phyloP scores from a whole-genome alignment of 2,329 filamentous ascomycete genomes.

The Diaporthe vexans region DNA sequence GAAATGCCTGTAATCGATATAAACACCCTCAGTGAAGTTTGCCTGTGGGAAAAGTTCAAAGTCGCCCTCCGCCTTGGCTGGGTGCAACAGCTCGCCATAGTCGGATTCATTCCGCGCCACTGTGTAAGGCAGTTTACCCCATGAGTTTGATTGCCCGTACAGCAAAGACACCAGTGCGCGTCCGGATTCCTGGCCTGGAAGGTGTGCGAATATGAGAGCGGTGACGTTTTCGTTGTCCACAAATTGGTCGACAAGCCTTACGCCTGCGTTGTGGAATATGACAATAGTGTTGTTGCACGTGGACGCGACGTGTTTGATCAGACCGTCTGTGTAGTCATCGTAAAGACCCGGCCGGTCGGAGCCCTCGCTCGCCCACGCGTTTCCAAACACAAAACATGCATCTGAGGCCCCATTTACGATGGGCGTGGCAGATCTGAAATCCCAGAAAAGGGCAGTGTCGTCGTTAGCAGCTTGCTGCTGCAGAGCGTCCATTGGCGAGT shows the following conservation, averaged over 20 bases:
- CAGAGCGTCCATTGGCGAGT: constrained; percentile 69
- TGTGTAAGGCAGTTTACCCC: constrained; percentile 73
- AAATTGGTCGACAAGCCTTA: constrained; percentile 72
- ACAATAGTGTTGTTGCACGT: constrained; percentile 75
- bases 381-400: constrained; percentile 78
- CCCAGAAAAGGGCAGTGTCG: constrained; percentile 70
- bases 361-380: constrained; percentile 80
- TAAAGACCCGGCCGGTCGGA: constrained; percentile 72
- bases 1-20: constrained; percentile 69
- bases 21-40: constrained; percentile 65
- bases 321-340: constrained; percentile 74
- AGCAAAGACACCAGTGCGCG: constrained; percentile 67
- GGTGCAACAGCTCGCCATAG: constrained; percentile 62
- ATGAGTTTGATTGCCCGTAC: constrained; percentile 69
- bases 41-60: constrained; percentile 66
- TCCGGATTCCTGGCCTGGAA: constrained; percentile 75
- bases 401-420: constrained; percentile 65
- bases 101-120: constrained; percentile 69
- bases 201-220: constrained; percentile 73
- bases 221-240: constrained; percentile 75
- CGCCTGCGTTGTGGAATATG: constrained; percentile 74
- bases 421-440: constrained; percentile 65
- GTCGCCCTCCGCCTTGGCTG: constrained; percentile 60
- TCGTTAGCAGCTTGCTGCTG: constrained; percentile 66
- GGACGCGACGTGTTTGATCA: constrained; percentile 70